Evolutionary conservation across 345 rosid genomes (phyloP), one percentile per base, ranked within the genome.

Genomic region (Dipteronia dyeriana): DNA sequence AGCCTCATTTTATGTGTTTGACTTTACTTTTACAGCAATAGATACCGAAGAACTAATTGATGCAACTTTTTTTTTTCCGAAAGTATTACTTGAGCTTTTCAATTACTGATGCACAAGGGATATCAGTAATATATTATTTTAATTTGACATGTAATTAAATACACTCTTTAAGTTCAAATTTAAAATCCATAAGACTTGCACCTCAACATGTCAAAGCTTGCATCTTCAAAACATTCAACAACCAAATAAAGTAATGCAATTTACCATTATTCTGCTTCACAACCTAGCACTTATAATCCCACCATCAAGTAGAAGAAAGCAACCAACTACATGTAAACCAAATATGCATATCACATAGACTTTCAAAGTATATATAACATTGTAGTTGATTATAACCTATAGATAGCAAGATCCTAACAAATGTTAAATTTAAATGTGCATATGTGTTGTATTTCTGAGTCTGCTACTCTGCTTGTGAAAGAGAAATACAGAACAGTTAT

Each of bases 331-430:
- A 22, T 20, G 8, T 41, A 66, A 11, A 38, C 45, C 45, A 34
- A 19, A 38, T 66, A 66, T 34, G 25, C 45, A 67, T 45, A 65
- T 1, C 13, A 67, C 70, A 39, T 41, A 67, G 77, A 63, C 16
- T 74, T 74, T 63, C 47, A 45, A 64, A 17, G 69, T 12, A 63
- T 26, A 74, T 16, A 45, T 31, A 47, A 29, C 25, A 26, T 11
- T 59, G 66, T 23, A 9, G 31, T 57, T 47, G 68, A 63, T 19
- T 6, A 19, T 45, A 26, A 4, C 14, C n/a, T 60, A 10, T 17
- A 25, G 10, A 26, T 19, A 45, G 67, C 22, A 41, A 41, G 4
- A 22, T 7, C 9, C 66, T 26, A 9, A 71, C 29, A 57, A 41
- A n/a, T 6, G 4, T 38, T 9, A 22, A 66, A 66, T 23, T 29